phyloP scores from a whole-genome alignment of 2,329 filamentous ascomycete genomes.

The Metarhizium robertsii region DNA sequence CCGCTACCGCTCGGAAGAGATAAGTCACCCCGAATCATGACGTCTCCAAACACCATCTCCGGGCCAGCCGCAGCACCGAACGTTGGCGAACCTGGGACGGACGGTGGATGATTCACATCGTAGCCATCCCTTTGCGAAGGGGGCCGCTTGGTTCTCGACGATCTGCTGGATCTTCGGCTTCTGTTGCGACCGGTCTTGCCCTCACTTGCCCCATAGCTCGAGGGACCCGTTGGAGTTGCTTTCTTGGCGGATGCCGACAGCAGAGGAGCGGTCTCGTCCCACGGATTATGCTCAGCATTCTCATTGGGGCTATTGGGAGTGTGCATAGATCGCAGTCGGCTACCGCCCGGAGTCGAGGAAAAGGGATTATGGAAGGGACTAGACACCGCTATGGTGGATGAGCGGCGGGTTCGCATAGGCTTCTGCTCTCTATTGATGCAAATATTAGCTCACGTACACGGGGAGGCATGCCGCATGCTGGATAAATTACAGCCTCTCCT shows the following conservation, averaged over 20 bases:
- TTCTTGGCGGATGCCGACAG: constrained; percentile 29
- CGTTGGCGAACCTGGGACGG: constrained; percentile 52
- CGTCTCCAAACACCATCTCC: constrained; percentile 54
- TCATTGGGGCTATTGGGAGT: constrained; percentile 35
- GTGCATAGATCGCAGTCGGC: constrained; percentile 26
- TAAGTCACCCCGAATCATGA: constrained; percentile 62
- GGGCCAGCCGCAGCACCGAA: constrained; percentile 38
- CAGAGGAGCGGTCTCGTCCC: constrained; percentile 45
- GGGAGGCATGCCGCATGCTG: background rate
- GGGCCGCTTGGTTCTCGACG: constrained; percentile 36
- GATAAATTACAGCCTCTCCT: background rate
- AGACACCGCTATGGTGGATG: constrained; percentile 34
- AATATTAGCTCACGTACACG: background rate
- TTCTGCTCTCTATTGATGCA: constrained; percentile 41
- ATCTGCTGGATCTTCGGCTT: constrained; percentile 41
- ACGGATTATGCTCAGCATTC: constrained; percentile 32
- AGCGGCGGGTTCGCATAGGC: constrained; percentile 53
- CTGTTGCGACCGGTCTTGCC: constrained; percentile 20
- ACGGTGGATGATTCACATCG: constrained; percentile 61
- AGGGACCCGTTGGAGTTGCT: constrained; percentile 14
- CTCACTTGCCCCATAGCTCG: constrained; percentile 35
- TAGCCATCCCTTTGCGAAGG: constrained; percentile 36
- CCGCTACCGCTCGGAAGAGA: constrained; percentile 24
- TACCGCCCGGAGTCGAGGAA: constrained; percentile 17
- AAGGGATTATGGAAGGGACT: constrained; percentile 26